phyloP scores from a whole-genome alignment of 2,329 filamentous ascomycete species.

The Stachybotrys chartarum region DNA sequence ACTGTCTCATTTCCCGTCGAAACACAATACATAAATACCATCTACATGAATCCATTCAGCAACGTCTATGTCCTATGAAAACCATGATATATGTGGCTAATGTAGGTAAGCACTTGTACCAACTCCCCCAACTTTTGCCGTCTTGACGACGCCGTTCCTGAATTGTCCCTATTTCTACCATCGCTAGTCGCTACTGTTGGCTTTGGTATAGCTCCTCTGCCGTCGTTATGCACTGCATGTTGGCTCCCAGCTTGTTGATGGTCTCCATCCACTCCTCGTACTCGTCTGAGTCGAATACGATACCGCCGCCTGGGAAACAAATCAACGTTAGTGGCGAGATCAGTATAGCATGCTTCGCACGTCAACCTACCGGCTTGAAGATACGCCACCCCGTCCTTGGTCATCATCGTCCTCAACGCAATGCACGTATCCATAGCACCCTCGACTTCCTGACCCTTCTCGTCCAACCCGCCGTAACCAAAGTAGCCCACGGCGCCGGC shows the following conservation, averaged over 20 bases:
- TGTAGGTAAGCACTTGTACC: not conserved
- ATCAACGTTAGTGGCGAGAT: conserved; percentile 1
- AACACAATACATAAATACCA: too few species aligned
- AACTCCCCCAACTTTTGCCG: not conserved
- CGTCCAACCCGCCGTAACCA: conserved; percentile 69
- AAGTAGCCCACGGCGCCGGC: conserved; percentile 97
- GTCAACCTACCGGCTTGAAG: conserved; percentile 61
- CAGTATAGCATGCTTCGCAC: not conserved
- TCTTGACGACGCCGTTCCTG: not conserved
- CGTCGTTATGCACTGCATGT: conserved; percentile 45
- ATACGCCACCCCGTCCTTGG: conserved; percentile 87
- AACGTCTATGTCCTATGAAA: not conserved
- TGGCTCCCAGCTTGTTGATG: conserved; percentile 76
- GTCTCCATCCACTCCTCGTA: conserved; percentile 94
- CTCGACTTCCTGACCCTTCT: conserved; percentile 56
- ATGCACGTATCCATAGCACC: conserved; percentile 88
- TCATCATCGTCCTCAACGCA: conserved; percentile 82
- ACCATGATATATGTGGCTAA: not conserved
- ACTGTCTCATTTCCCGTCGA: too few species aligned
- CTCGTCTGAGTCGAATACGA: conserved; percentile 88
- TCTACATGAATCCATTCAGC: not conserved
- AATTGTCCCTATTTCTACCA: not conserved
- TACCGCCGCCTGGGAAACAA: conserved; percentile 58
- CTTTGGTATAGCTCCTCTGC: conserved; percentile 62
- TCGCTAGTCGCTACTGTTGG: conserved; percentile 16